phyloP scores from a whole-genome alignment of 345 rosid genomes.

The Lepidium aucheri region DNA sequence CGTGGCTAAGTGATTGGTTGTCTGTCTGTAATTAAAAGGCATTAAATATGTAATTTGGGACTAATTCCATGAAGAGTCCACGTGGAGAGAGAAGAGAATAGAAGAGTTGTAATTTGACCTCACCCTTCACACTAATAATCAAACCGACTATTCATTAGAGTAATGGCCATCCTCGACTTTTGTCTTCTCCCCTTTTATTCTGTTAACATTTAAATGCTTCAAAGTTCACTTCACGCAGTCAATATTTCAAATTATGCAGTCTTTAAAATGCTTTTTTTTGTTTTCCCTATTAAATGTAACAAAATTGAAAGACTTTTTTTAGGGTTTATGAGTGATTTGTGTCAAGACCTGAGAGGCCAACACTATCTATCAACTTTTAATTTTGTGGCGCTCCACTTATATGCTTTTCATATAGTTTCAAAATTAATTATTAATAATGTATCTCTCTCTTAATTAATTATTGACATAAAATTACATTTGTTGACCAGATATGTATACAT shows the following conservation, averaged over 20 bases:
- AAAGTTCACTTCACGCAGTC: conserved; percentile 9
- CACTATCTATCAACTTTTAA: neutral
- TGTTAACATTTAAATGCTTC: conserved; percentile 2
- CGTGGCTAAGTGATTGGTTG: conserved; percentile 29
- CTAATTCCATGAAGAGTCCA: conserved; percentile 18
- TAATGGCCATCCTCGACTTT: conserved; percentile 14
- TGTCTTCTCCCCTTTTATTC: neutral
- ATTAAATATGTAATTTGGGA: conserved; percentile 13
- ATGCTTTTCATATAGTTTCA: neutral
- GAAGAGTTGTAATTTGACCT: conserved; percentile 6
- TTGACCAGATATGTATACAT: neutral
- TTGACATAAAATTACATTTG: neutral
- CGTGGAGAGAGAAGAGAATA: conserved; percentile 13
- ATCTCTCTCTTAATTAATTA: neutral
- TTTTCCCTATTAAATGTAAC: neutral
- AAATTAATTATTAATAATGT: neutral
- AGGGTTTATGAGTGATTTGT: neutral
- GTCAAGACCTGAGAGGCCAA: conserved; percentile 4
- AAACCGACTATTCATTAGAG: conserved; percentile 13
- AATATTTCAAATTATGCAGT: neutral
- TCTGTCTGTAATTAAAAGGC: conserved; percentile 9
- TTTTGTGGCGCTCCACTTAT: conserved; percentile 27
- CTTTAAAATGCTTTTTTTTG: neutral
- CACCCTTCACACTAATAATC: conserved; percentile 17
- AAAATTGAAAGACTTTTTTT: neutral